Base-by-base conservation (phyloP, 495 filamentous ascomycete species). In the Entonaema liquescens region DNA sequence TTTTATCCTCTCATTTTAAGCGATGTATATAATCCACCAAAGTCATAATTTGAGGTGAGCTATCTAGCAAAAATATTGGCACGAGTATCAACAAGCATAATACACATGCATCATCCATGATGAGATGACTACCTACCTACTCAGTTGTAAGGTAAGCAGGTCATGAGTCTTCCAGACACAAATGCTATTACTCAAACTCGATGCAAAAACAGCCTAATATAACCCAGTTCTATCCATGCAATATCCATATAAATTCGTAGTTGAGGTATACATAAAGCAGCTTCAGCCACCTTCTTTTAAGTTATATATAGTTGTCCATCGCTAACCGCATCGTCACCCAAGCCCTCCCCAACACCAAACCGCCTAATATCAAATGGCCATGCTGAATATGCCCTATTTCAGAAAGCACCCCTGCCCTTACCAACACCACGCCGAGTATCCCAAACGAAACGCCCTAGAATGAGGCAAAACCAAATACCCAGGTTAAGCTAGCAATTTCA, bases 381-480 rank as follows among this genome's bases (percentile, higher is more conserved):
- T 47, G 65, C 65, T 44, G 6, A 55, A 44, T 53, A 28, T 31
- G 38, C 35, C 64, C 19, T 9, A 7, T 31, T 31, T 3, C 3
- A 26, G 11, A 42, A 59, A 31, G 17, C 15, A 49, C 33, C 35
- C 25, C 47, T 47, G n/a, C 47, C 65, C 56, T 25, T 61, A 60
- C 19, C 21, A 54, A 61, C 57, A 42, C 47, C 65, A 38, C 54
- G 63, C 63, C 53, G 12, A 53, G 33, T 44, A n/a, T 59, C 56
- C 56, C 56, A 42, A 28, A 59, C 21, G 29, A 59, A 59, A 13
- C 56, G 6, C 19, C 31, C 1, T 19, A 19, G 2, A 4, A 11
- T 13, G 17, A 23, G 19, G 19, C 11, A 33, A 33, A 33, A 33
- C 17, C 17, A 47, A 23, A 3, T 21, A 47, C n/a, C 7, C 29